These are phyloP conservation scores for Babesia ovata DNA, from an alignment of 169 alveolate species.

Conservation along the genomic window DNA sequence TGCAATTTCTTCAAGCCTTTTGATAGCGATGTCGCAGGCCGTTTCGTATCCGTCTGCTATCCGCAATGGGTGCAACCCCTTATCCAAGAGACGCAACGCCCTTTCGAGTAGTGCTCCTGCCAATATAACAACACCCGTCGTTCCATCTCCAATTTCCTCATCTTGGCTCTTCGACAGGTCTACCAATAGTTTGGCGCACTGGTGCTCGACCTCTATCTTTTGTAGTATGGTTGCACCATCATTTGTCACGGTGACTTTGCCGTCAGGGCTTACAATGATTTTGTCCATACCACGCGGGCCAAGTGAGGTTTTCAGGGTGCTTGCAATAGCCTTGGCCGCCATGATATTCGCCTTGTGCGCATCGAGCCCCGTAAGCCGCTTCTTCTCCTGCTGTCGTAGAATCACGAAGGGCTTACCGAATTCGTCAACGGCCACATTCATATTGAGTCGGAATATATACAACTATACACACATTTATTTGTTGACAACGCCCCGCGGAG, in stretches of 20 bases:
- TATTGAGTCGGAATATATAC: conserved; percentile 12
- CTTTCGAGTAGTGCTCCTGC: conserved; percentile 97
- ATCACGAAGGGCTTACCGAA: conserved; percentile 98
- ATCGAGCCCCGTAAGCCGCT: conserved; percentile 95
- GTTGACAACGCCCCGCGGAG: not conserved
- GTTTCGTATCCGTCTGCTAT: conserved; percentile 98
- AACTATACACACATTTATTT: not conserved
- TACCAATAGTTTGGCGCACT: conserved; percentile 97
- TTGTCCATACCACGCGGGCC: conserved; percentile 99
- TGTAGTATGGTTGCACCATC: conserved; percentile 96
- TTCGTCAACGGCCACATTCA: conserved; percentile 95
- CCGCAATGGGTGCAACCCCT: conserved; percentile 97
- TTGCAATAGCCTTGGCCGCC: conserved; percentile 97
- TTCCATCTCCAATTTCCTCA: conserved; percentile 99
- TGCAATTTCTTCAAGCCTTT: conserved; percentile 89
- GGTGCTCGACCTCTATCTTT: conserved; percentile 95
- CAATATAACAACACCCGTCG: conserved; percentile 99
- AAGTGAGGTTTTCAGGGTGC: conserved; percentile 93
- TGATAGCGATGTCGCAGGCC: conserved; percentile 95
- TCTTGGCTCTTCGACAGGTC: conserved; percentile 98
- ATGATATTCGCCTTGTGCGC: conserved; percentile 97
- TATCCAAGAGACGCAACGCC: conserved; percentile 92
- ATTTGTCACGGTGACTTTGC: conserved; percentile 97
- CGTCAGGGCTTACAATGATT: conserved; percentile 97
- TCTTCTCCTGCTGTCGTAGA: conserved; percentile 94